A percentile compares a stretch with the other conserved stretches of the same genome.
Conservation (phyloP, 2,329 filamentous ascomycete genomes). For the Penicillium brevicompactum region DNA sequence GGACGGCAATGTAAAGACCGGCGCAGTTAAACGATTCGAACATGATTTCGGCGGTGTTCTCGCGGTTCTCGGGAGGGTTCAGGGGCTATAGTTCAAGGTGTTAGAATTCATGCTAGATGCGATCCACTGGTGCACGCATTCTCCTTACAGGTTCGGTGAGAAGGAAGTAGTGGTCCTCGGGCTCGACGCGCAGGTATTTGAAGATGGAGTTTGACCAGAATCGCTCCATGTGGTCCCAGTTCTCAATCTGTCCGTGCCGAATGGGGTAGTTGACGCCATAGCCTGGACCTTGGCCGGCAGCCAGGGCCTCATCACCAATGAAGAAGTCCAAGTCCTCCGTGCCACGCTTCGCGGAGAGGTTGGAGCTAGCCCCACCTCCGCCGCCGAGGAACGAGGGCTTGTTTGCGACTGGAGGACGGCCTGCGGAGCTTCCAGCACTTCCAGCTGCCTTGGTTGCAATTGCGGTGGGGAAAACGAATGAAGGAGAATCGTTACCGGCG, state of each 20-base stretch:
- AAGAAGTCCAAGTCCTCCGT: conserved; percentile 99
- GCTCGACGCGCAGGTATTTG: conserved; percentile 97
- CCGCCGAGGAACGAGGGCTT: conserved; percentile 95
- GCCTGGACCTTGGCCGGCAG: conserved; percentile 80
- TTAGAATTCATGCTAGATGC: conserved; percentile 8
- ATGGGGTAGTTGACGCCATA: conserved; percentile 98
- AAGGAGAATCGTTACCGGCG: conserved; percentile 97
- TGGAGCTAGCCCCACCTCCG: conserved; percentile 77
- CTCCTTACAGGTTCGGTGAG: conserved; percentile 86
- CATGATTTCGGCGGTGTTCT: conserved; percentile 99
- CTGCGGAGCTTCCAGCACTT: conserved; percentile 73
- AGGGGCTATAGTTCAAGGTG: conserved; percentile 64
- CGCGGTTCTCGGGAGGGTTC: conserved; percentile 97
- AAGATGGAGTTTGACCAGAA: conserved; percentile 99
- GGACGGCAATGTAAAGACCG: conserved; percentile 96
- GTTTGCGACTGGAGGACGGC: conserved; percentile 85
- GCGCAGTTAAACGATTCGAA: conserved; percentile 99
- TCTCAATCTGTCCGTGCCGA: conserved; percentile 96
- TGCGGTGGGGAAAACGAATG: conserved; percentile 97
- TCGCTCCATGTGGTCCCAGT: conserved; percentile 99
- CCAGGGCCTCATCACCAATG: conserved; percentile 93
- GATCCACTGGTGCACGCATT: not conserved
- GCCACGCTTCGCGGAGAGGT: conserved; percentile 87
- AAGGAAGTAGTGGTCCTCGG: conserved; percentile 97
- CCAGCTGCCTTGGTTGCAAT: conserved; percentile 88